Base-by-base conservation (phyloP, 768 basidiomycete species). In the Austroboletus eburneus region DNA sequence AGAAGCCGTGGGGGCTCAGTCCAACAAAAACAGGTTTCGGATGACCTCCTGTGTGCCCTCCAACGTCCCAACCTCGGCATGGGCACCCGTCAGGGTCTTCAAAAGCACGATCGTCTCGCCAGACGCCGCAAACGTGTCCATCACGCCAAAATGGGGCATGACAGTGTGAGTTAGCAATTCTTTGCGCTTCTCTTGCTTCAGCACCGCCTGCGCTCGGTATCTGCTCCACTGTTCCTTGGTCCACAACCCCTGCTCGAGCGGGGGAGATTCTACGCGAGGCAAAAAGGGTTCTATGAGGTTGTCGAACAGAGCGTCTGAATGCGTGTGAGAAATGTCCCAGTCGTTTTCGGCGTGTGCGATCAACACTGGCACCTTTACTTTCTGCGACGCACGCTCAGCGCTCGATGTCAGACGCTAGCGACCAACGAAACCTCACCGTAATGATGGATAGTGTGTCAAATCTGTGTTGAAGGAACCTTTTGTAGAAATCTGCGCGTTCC, bases 331-430 rank as follows among this genome's bases (percentile, higher is more conserved):
- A 39, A 92, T 90, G 20, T 87, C 83, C 55, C 68, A 71, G 65
- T 93, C 91, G 61, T 91, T 73, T 50, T 76, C 71, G 7, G 90
- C 80, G 62, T 93, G 91, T 0, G 76, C 80, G 51, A 93, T 75
- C 30, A 91, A 69, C 7, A 87, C 74, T 9, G 85, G 81, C 0
- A 78, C 77, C 53, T 79, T 78, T 54, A 90, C 77, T 47, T 75
- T 71, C 87, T 90, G 57, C 30, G 23, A 30, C 18, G 30, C 20
- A 42, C 18, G 16, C 43, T 56, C 36, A 39, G 18, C 25, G 1
- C 33, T 42, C 34, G 30, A 23, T 1, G 22, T 9, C 10, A 21
- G 7, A n/a, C 8, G 4, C 22, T 2, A n/a, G 48, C 16, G 6
- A 5, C 36, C 9, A 36, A 14, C n/a, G 12, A 48, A 18, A 10